Base-by-base conservation (phyloP, 495 filamentous ascomycete genomes). In the Podospora fimiseda region DNA sequence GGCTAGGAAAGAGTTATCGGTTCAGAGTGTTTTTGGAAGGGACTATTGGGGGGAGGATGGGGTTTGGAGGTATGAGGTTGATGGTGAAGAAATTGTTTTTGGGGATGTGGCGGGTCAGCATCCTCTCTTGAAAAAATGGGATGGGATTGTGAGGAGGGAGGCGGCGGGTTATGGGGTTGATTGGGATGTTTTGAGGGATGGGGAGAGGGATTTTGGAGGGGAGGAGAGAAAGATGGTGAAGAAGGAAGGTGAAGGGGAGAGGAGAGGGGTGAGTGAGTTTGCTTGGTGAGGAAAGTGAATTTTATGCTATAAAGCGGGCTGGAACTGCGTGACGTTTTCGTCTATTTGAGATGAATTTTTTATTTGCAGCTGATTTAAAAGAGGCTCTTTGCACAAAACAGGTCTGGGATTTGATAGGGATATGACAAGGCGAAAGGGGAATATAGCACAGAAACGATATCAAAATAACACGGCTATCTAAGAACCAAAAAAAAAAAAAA, bases 31-130 rank as follows among this genome's bases (percentile, higher is more conserved):
- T 9, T 91, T 91, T 73, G 78, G 75, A 1, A 68, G 58, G 45
- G 69, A 79, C 33, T 87, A 68, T 57, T 86, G 83, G 69, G 73
- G 72, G 8, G 70, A 70, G 27, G 78, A 83, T 52, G 87, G 83
- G 9, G 73, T 75, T 9, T 88, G 85, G 75, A 77, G 61, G 61
- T 89, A 81, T 69, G 70, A 73, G 0, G 75, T 85, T 9, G 52
- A 45, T 21, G 57, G 66, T 30, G 22, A 18, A 33, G 48, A 49
- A 15, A 8, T 48, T 13, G 37, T 51, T 16, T 51, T 27, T 50
- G 57, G 66, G 43, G 74, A 79, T 50, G 75, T 87, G 21, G 84
- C 79, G 2, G 72, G 63, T 16, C 72, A 74, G 27, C 85, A 87
- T 63, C 85, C 85, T 19, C 23, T 86, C 38, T 51, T 87, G 21